Evolutionary conservation across 345 rosid genomes (phyloP).

Genomic region (rapeseed (Brassica napus)): Da-Ae NC_063451.1:27599001-27599500

Average conservation of each 20-base stretch:
- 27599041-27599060: slow-evolving; percentile 93
- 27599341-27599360: slow-evolving; percentile 1
- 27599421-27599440: slow-evolving; percentile 40
- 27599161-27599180: slow-evolving; percentile 12
- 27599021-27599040: slow-evolving; percentile 35
- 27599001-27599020: background rate
- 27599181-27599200: slow-evolving; percentile 11
- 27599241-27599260: slow-evolving; percentile 23
- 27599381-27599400: slow-evolving; percentile 61
- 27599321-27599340: background rate
- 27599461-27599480: slow-evolving; percentile 36
- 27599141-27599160: slow-evolving; percentile 38
- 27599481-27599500: slow-evolving; percentile 1
- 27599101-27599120: slow-evolving; percentile 59
- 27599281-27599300: background rate
- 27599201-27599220: slow-evolving; percentile 23
- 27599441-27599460: slow-evolving; percentile 30
- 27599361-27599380: slow-evolving; percentile 64
- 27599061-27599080: slow-evolving; percentile 84
- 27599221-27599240: slow-evolving; percentile 13
- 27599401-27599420: slow-evolving; percentile 43
- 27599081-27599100: slow-evolving; percentile 61
- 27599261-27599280: slow-evolving; percentile 9
- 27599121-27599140: slow-evolving; percentile 54
- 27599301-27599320: slow-evolving; percentile 26